Percentiles rank a stretch among this genome's conserved stretches.
Evolutionary conservation across 495 filamentous ascomycete species (phyloP).

Genomic region (Penicillium herquei): DNA sequence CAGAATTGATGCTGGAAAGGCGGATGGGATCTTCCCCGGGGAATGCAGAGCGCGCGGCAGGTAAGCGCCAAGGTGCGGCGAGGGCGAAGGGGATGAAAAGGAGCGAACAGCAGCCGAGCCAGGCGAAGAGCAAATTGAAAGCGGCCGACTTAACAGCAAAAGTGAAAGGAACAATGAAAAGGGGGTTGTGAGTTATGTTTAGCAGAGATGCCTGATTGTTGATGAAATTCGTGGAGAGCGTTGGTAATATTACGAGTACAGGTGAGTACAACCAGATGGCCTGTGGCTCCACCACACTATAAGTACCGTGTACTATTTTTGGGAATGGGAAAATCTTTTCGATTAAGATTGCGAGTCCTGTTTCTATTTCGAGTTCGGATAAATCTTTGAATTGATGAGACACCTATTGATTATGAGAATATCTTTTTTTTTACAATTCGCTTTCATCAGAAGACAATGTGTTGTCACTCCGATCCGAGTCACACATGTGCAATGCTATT

Average conservation of each 20-base stretch:
- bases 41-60: conserved; percentile 8
- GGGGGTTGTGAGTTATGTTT: conserved; percentile 4
- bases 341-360: background rate
- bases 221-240: conserved; percentile 28
- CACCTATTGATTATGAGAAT: no score
- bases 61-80: conserved; percentile 19
- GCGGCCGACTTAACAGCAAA: background rate
- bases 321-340: conserved; percentile 1
- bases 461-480: background rate
- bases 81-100: conserved; percentile 11
- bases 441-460: no score
- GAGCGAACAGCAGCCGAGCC: conserved; percentile 15
- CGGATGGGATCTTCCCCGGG: conserved; percentile 1
- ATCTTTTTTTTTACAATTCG: no score
- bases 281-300: conserved; percentile 22
- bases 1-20: conserved; percentile 9
- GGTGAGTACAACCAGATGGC: conserved; percentile 17
- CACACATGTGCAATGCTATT: background rate
- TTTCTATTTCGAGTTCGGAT: no score
- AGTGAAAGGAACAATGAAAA: conserved; percentile 10
- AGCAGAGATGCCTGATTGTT: conserved; percentile 15
- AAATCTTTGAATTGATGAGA: no score
- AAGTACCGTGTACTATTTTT: conserved; percentile 3
- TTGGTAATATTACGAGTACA: conserved; percentile 23
- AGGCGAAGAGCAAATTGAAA: background rate